phyloP scores from a whole-genome alignment of 2,329 filamentous ascomycete species.

The Balansia obtecta region DNA sequence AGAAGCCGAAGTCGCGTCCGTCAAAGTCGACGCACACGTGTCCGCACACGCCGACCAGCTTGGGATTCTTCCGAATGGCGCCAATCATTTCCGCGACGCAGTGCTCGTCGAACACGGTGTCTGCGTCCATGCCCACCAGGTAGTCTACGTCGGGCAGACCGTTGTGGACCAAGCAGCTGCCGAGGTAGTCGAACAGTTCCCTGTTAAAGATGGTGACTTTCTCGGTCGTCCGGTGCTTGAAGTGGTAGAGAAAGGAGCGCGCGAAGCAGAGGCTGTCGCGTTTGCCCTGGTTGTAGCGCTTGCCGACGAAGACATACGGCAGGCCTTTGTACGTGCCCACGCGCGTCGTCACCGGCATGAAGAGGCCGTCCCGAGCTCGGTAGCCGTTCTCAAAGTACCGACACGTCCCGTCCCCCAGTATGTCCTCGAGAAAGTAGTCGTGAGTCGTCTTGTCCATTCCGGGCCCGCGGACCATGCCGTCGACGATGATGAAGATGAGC shows the following conservation, averaged over 20 bases:
- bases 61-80: slow-evolving; percentile 29
- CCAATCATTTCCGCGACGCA: slow-evolving; percentile 32
- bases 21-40: slow-evolving; percentile 35
- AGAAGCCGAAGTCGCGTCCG: slow-evolving; percentile 26
- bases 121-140: slow-evolving; percentile 34
- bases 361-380: slow-evolving; percentile 30
- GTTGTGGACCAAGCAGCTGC: slow-evolving; percentile 23
- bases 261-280: slow-evolving; percentile 36
- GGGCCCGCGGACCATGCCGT: slow-evolving; percentile 32
- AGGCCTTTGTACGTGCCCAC: slow-evolving; percentile 32
- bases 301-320: slow-evolving; percentile 34
- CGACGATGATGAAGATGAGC: slow-evolving; percentile 34
- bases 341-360: slow-evolving; percentile 32
- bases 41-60: slow-evolving; percentile 34
- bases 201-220: slow-evolving; percentile 33
- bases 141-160: slow-evolving; percentile 28
- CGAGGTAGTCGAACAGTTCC: slow-evolving; percentile 28
- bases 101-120: slow-evolving; percentile 31
- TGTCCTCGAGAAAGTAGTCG: slow-evolving; percentile 33
- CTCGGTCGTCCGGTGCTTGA: slow-evolving; percentile 28
- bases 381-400: slow-evolving; percentile 29
- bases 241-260: slow-evolving; percentile 35
- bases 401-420: slow-evolving; percentile 24
- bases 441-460: slow-evolving; percentile 36
- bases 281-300: slow-evolving; percentile 37